Base-by-base conservation (phyloP, 164 flowering plant genomes). In the Macadamia tetraphylla region DNA sequence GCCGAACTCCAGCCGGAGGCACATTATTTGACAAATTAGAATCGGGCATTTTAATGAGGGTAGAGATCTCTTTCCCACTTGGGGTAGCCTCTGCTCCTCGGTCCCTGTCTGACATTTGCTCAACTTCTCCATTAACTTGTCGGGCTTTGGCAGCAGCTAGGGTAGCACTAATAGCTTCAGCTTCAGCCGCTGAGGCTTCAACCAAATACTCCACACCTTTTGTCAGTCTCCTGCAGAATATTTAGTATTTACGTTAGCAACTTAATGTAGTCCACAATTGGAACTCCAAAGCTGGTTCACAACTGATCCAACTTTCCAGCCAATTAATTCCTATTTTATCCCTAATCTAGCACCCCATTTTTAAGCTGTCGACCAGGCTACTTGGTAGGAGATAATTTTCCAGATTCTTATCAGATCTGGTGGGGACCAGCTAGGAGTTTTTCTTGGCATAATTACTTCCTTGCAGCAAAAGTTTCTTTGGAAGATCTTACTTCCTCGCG, bases 161-260 rank as follows among this genome's bases (percentile, higher is more conserved):
- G 60, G 99, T 80, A 42, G 96, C 97, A 85, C 82, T 91, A 48
- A 95, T 95, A 68, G 99, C 99, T 76, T 95, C 98, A 65, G 96
- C 96, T 82, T 95, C 99, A 63, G 96, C 98, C 60, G 98, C 93
- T 35, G 99, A 85, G 56, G 99, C 99, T 81, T 92, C 96, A 81
- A 92, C 99, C 81, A 95, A 79, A 74, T 88, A 88, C 71, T 95
- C 99, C 60, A 95, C 99, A 18, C 98, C 99, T 84, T 92, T 92
- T 79, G 81, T 89, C 64, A 73, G 71, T 75, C 90, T 83, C 86
- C 99, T 95, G 82, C 72, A 81, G 7, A 58, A 65, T 57, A 29
- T 61, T 40, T 42, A 71, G 23, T 23, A 23, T 23, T 23, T 23
- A 23, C 23, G 23, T 23, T 23, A 23, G 23, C 23, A 23, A 23